These are phyloP conservation scores for Aristolochia fimbriata DNA, from an alignment of 164 flowering plant genomes.

Conservation along the genomic window DNA sequence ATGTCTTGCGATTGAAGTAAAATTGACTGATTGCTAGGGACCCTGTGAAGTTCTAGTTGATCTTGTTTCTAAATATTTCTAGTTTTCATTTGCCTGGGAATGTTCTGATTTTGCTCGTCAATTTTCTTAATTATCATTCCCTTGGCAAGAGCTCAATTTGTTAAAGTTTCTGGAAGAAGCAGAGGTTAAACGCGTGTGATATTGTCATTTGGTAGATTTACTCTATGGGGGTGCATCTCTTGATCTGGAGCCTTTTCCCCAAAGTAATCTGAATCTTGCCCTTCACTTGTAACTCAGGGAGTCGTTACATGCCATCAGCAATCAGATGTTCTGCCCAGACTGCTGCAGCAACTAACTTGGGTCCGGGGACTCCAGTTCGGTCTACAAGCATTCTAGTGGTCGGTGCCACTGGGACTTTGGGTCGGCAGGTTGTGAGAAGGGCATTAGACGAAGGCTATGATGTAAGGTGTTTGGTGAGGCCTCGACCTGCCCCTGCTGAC, in stretches of 20 bases:
- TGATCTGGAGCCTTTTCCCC: background rate
- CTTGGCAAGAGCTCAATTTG: background rate
- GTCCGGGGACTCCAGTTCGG: constrained; percentile 91
- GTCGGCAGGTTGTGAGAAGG: constrained; percentile 84
- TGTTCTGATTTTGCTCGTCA: background rate
- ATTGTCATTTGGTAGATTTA: background rate
- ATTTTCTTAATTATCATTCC: background rate
- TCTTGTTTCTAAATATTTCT: background rate
- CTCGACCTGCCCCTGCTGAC: constrained; percentile 96
- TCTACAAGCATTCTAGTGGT: constrained; percentile 83
- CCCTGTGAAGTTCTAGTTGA: background rate
- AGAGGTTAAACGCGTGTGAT: background rate
- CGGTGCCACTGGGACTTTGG: constrained; percentile 96
- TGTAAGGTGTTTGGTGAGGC: constrained; percentile 90
- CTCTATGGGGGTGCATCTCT: background rate
- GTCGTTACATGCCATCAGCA: constrained; percentile 6
- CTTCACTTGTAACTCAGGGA: constrained; percentile 20
- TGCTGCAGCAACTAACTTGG: constrained; percentile 45
- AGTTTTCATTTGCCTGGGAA: background rate
- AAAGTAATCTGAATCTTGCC: background rate
- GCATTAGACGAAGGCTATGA: constrained; percentile 97
- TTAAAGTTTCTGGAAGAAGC: background rate
- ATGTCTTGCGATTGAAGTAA: background rate
- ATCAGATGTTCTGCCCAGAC: constrained; percentile 38
- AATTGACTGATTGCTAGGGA: background rate